Evolutionary conservation across 805 yeast genomes (phyloP), one percentile per base, ranked within the genome.

Genomic region (Wickerhamiella musiphila): DNA sequence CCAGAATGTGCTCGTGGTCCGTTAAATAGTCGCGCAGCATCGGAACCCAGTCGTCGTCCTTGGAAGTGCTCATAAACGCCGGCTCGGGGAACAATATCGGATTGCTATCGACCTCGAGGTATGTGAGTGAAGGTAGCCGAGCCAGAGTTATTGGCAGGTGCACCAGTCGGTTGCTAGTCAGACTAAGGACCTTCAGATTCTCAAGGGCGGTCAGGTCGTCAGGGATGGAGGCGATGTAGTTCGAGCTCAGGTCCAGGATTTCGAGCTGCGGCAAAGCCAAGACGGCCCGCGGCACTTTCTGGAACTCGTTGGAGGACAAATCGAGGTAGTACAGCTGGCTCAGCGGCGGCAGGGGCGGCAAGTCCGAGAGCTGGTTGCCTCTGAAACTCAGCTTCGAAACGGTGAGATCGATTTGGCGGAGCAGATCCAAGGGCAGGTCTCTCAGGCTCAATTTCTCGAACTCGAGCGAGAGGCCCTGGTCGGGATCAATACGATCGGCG

Each of bases 231-330:
- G 51, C 47, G 18, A 78, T 52, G 17, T 48, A 51, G 47, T 78
- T 78, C 23, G 58, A 52, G 14, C 82, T 70, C 14, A 78, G 49
- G 50, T 78, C 86, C 26, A 78, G 51, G 32, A 72, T 70, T 44
- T 75, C 84, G 34, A 78, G 53, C 6, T 60, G 57, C 9, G 46
- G 43, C 25, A 65, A 57, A 14, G 36, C 39, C 23, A 43, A 40
- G 18, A 57, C 38, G 1, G 53, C 50, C 2, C 44, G 49, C 0
- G 92, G 83, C 28, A 78, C 61, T 28, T 54, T 58, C 3, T 57
- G 41, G 32, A 79, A 60, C 28, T 54, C 48, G 48, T 79, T 79
- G 36, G 61, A 58, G 47, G 78, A 77, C 28, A 79, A 52, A 49
- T 78, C 86, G 35, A 79, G 53, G 39, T 71, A 74, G 34, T 68